phyloP scores from a whole-genome alignment of 73 alveolate species.

The Tetrahymena thermophila region DNA sequence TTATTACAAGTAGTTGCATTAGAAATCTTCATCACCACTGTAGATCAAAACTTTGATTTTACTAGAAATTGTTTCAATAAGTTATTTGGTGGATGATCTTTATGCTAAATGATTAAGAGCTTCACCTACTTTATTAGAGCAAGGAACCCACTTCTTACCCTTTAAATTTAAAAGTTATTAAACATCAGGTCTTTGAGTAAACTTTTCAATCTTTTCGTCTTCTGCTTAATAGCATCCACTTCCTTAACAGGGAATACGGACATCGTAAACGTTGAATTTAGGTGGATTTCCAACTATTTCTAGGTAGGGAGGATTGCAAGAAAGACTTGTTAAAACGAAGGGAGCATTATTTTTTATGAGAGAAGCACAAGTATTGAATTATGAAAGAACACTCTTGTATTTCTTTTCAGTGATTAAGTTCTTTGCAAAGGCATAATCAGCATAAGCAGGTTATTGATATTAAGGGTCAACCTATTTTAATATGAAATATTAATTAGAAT shows the following conservation, averaged over 20 bases:
- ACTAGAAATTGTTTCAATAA: background rate
- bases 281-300: background rate
- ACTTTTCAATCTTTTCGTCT: background rate
- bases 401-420: background rate
- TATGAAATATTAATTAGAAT: background rate
- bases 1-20: background rate
- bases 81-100: background rate
- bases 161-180: background rate
- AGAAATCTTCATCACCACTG: background rate
- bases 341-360: background rate
- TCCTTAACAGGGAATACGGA: background rate
- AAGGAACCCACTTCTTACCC: background rate
- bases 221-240: background rate
- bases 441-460: background rate
- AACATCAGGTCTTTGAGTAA: background rate
- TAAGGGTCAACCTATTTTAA: background rate
- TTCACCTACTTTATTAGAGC: background rate
- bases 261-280: background rate
- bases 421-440: background rate
- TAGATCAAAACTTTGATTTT: background rate
- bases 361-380: background rate
- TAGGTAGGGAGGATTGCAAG: background rate
- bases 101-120: background rate
- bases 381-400: background rate
- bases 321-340: background rate